Conservation (phyloP, 2,329 filamentous ascomycete genomes). For the Penicillium sp. region DNA sequence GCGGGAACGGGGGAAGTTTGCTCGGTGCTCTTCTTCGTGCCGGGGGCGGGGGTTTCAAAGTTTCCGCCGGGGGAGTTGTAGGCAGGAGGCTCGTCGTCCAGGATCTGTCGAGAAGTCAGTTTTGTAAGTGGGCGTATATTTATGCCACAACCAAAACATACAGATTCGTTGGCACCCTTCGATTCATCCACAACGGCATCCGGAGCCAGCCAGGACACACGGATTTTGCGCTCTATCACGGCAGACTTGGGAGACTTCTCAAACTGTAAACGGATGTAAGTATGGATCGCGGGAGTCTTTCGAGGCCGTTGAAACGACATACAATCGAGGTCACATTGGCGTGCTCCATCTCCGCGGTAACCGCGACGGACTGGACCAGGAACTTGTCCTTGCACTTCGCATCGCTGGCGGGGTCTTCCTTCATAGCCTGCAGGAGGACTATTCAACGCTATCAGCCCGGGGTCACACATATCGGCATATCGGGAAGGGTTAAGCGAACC, state of each 20-base stretch:
- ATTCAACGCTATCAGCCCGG: constrained; percentile 29
- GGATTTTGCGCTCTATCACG: constrained; percentile 93
- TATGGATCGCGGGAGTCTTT: not conserved
- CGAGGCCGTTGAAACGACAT: constrained; percentile 41
- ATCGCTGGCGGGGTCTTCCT: constrained; percentile 83
- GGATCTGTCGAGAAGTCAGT: constrained; percentile 25
- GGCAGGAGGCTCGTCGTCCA: constrained; percentile 54
- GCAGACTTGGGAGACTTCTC: constrained; percentile 74
- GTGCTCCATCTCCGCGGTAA: constrained; percentile 83
- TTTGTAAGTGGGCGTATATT: not conserved
- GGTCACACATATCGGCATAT: not conserved
- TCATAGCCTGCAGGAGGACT: constrained; percentile 98
- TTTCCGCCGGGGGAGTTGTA: constrained; percentile 61
- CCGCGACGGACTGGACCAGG: constrained; percentile 86
- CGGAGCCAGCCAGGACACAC: constrained; percentile 79
- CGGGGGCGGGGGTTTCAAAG: constrained; percentile 50
- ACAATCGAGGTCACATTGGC: constrained; percentile 80
- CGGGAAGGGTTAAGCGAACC: constrained; percentile 58
- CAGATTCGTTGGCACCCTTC: constrained; percentile 40
- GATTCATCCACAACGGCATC: constrained; percentile 48
- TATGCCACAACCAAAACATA: constrained; percentile 25
- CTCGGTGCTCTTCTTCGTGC: constrained; percentile 46
- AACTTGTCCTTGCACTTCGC: constrained; percentile 97
- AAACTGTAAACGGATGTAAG: constrained; percentile 59
- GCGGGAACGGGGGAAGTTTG: constrained; percentile 38